A percentile compares a stretch with the other conserved stretches of the same genome.
Evolutionary conservation across 1,284 basidiomycete genomes (phyloP).

Genomic region (Mycosarcoma mackinlayi): DNA sequence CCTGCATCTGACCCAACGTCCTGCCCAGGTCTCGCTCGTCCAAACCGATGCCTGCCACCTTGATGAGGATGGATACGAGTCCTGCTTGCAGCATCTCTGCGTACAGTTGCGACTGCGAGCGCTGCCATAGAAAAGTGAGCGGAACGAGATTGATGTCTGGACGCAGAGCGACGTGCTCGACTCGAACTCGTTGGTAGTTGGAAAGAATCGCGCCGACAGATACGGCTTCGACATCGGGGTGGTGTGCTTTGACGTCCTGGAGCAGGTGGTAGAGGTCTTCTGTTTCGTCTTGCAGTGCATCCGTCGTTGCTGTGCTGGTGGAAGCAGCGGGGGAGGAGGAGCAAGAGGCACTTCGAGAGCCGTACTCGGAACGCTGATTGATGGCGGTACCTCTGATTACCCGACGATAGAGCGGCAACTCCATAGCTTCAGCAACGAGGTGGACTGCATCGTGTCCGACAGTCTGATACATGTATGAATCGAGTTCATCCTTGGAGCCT

Average conservation of each 20-base stretch:
- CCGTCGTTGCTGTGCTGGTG: neutral
- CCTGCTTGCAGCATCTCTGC: conserved; percentile 85
- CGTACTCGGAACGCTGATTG: conserved; percentile 87
- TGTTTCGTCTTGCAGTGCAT: conserved; percentile 79
- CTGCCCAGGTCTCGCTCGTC: conserved; percentile 81
- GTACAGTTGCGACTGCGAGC: conserved; percentile 84
- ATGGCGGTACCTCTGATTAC: conserved; percentile 84
- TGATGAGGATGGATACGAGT: conserved; percentile 87
- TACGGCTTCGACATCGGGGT: conserved; percentile 87
- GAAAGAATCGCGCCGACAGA: conserved; percentile 96
- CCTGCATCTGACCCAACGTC: conserved; percentile 79
- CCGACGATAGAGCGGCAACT: conserved; percentile 84
- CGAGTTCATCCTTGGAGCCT: conserved; percentile 90
- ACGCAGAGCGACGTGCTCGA: conserved; percentile 83
- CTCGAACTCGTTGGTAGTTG: conserved; percentile 94
- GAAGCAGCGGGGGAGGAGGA: neutral
- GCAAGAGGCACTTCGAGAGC: conserved; percentile 68
- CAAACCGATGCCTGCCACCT: conserved; percentile 94
- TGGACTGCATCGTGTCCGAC: conserved; percentile 95
- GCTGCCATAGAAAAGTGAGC: conserved; percentile 92
- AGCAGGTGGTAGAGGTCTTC: conserved; percentile 90
- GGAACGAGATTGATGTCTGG: conserved; percentile 79
- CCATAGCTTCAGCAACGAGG: conserved; percentile 84
- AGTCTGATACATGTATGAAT: conserved; percentile 98
- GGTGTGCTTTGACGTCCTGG: conserved; percentile 74